Evolutionary conservation across 768 basidiomycete species (phyloP).

Genomic region (Leccinum variicolor): DNA sequence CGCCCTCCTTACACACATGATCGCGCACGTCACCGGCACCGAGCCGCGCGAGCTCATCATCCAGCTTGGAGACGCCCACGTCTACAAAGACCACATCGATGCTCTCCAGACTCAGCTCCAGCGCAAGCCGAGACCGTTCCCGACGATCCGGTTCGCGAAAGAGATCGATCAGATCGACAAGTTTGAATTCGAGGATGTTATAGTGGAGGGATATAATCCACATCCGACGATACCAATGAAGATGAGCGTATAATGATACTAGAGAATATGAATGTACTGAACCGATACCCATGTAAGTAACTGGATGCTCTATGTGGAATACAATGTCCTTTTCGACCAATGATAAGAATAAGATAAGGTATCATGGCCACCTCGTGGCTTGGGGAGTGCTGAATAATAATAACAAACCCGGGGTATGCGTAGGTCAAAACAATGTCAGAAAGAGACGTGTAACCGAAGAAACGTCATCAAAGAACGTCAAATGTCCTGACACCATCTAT

Average conservation of each 20-base stretch:
- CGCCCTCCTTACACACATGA: conserved; percentile 94
- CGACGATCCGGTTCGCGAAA: conserved; percentile 71
- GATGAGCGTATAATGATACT: conserved; percentile 74
- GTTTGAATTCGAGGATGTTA: conserved; percentile 76
- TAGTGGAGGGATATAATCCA: conserved; percentile 83
- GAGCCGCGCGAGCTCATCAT: conserved; percentile 88
- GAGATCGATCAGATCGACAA: conserved; percentile 73
- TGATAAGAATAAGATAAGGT: too few species aligned
- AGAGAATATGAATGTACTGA: background rate
- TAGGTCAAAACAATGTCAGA: too few species aligned
- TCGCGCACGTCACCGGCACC: conserved; percentile 88
- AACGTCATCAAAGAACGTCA: background rate
- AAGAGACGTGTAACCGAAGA: too few species aligned
- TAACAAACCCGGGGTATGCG: too few species aligned
- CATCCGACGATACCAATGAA: conserved; percentile 89
- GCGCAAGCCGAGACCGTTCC: conserved; percentile 78
- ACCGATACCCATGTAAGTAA: conserved; percentile 2
- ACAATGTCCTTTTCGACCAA: background rate
- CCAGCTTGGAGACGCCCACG: conserved; percentile 97
- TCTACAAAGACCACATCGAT: conserved; percentile 89
- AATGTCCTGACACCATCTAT: background rate
- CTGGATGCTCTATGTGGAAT: background rate
- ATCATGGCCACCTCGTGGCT: too few species aligned
- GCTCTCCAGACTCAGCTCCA: conserved; percentile 81
- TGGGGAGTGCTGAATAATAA: too few species aligned